Evolutionary conservation across 1,284 basidiomycete genomes (phyloP).

Genomic region (Ganoderma resinaceum): DNA sequence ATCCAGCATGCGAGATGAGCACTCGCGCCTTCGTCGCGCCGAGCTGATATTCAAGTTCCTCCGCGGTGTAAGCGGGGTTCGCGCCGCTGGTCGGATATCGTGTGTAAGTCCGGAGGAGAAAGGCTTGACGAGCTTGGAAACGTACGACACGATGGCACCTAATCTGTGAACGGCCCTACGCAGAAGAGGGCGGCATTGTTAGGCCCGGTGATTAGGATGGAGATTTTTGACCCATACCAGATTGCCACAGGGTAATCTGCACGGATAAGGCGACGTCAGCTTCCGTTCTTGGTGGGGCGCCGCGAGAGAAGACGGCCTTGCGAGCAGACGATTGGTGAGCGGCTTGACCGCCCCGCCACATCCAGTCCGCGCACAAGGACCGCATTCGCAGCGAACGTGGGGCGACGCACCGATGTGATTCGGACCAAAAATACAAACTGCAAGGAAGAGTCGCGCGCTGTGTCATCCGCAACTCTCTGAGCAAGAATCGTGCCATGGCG

Average conservation of each 20-base stretch:
- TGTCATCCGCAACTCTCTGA: slow-evolving; percentile 24
- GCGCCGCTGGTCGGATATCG: slow-evolving; percentile 40
- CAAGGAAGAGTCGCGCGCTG: background rate
- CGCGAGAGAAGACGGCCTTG: background rate
- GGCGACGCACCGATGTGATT: slow-evolving; percentile 40
- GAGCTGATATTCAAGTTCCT: slow-evolving; percentile 69
- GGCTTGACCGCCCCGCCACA: background rate
- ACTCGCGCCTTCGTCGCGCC: slow-evolving; percentile 58
- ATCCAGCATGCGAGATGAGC: slow-evolving; percentile 62
- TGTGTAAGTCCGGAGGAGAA: background rate
- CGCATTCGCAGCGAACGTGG: background rate
- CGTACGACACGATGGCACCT: slow-evolving; percentile 72
- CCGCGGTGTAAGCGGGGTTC: slow-evolving; percentile 70
- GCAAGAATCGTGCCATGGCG: slow-evolving; percentile 10
- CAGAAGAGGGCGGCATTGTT: background rate
- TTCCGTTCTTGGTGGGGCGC: background rate
- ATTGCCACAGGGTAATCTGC: slow-evolving; percentile 71
- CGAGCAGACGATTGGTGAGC: background rate
- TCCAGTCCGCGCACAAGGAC: background rate
- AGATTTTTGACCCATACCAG: slow-evolving; percentile 46
- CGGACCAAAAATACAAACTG: slow-evolving; percentile 45
- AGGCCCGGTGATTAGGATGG: slow-evolving; percentile 27
- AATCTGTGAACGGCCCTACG: slow-evolving; percentile 68
- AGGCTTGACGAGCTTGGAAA: slow-evolving; percentile 23
- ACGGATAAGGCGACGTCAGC: background rate